These are phyloP conservation scores for Acanthamoeba culbertsoni DNA, from an alignment of 208 protist genomes.

Conservation along the genomic window DNA sequence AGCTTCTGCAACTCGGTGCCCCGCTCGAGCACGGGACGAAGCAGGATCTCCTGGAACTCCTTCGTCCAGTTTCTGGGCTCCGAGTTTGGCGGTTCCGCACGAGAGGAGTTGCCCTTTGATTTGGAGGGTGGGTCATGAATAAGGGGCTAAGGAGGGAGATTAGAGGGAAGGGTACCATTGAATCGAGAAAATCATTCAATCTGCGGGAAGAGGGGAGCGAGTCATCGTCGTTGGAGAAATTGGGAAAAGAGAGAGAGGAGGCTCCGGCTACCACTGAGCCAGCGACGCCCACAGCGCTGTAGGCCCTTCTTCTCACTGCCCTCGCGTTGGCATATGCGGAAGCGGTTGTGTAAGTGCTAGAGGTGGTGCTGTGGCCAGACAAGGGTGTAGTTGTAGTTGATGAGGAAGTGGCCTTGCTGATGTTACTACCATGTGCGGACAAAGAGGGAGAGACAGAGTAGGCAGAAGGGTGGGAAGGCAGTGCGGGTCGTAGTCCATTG, in stretches of 20 bases:
- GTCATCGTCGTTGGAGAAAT: background rate
- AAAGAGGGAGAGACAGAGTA: no score
- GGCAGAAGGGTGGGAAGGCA: no score
- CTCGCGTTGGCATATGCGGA: background rate
- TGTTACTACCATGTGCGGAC: no score
- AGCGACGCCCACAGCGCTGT: background rate
- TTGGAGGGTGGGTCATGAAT: background rate
- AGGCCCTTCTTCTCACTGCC: background rate
- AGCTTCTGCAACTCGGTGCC: slow-evolving; percentile 58
- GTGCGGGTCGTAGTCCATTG: no score
- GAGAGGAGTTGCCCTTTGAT: background rate
- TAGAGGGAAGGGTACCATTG: background rate
- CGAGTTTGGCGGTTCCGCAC: background rate
- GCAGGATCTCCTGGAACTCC: slow-evolving; percentile 57
- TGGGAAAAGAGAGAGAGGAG: background rate
- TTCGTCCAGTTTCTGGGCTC: slow-evolving; percentile 37
- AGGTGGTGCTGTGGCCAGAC: no score
- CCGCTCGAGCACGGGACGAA: slow-evolving; percentile 22
- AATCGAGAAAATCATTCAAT: background rate
- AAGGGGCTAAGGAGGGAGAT: background rate
- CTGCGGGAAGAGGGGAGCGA: background rate
- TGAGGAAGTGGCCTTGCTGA: no score
- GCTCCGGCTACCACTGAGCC: background rate
- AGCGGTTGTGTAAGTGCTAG: background rate
- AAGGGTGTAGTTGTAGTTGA: no score